Conservation (phyloP, 2,329 filamentous ascomycete genomes). For the Biscogniauxia marginata region DNA sequence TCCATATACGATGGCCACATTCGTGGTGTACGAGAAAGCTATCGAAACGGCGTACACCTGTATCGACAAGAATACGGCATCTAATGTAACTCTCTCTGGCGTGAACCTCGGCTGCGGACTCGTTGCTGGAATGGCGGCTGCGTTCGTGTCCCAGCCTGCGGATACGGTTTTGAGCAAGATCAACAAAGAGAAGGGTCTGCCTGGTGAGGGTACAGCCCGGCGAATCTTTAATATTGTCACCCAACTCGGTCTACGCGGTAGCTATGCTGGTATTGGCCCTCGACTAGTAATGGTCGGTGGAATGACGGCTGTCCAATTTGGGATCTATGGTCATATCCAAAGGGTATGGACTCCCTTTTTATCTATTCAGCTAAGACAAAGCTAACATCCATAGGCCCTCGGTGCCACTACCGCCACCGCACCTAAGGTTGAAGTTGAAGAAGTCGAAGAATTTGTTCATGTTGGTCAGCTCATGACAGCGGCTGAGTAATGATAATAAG, state of each 20-base stretch:
- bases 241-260: conserved; percentile 27
- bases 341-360: conserved; percentile 3
- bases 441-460: neutral
- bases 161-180: conserved; percentile 29
- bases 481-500: neutral
- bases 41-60: conserved; percentile 20
- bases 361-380: neutral
- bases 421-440: neutral
- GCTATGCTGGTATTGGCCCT: conserved; percentile 24
- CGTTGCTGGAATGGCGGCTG: conserved; percentile 26
- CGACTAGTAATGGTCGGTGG: conserved; percentile 29
- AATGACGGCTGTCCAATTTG: conserved; percentile 27
- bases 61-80: conserved; percentile 24
- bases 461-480: neutral
- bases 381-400: neutral
- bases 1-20: conserved; percentile 28
- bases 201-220: conserved; percentile 22
- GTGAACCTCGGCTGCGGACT: conserved; percentile 27
- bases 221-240: conserved; percentile 25
- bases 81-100: conserved; percentile 16
- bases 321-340: conserved; percentile 28
- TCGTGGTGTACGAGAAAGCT: conserved; percentile 27
- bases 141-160: conserved; percentile 28
- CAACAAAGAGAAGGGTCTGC: conserved; percentile 24
- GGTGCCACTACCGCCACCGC: neutral